A percentile compares a stretch with the other conserved stretches of the same genome.
Evolutionary conservation across 371 early-diverging fungal genomes (phyloP).

Genomic region (Rhizopus delemar): DNA sequence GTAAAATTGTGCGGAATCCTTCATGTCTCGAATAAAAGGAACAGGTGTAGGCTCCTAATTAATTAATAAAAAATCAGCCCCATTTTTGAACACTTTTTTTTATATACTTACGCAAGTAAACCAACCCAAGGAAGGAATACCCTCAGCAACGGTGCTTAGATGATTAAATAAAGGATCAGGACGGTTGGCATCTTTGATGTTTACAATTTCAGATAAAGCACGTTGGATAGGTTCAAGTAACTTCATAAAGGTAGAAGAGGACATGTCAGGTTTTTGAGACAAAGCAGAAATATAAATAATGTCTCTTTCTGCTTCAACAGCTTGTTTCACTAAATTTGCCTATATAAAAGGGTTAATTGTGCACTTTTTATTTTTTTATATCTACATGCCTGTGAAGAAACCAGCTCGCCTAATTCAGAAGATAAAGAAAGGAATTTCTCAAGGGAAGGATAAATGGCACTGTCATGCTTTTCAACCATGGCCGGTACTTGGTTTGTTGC

Average conservation of each 20-base stretch:
- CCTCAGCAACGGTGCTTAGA: slow-evolving; percentile 84
- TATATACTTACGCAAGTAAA: slow-evolving; percentile 81
- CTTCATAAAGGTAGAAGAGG: slow-evolving; percentile 53
- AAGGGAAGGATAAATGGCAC: slow-evolving; percentile 57
- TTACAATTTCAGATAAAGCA: slow-evolving; percentile 65
- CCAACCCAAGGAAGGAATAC: slow-evolving; percentile 92
- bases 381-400: slow-evolving; percentile 70
- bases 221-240: slow-evolving; percentile 74
- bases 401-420: slow-evolving; percentile 64
- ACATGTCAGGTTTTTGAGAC: slow-evolving; percentile 77
- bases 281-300: slow-evolving; percentile 73
- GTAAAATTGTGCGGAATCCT: slow-evolving; percentile 91
- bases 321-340: slow-evolving; percentile 50
- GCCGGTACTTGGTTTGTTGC: slow-evolving; percentile 41
- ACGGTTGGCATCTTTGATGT: slow-evolving; percentile 77
- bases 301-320: slow-evolving; percentile 70
- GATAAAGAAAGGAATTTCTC: slow-evolving; percentile 60
- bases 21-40: slow-evolving; percentile 86
- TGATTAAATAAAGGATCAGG: slow-evolving; percentile 76
- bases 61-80: background rate
- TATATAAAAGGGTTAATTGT: slow-evolving; percentile 6
- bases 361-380: background rate
- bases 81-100: too few relatives aligned
- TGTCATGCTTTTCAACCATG: slow-evolving; percentile 70
- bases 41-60: slow-evolving; percentile 85